These are phyloP conservation scores for Pleurotus tuber-regium DNA, from an alignment of 768 basidiomycete genomes.

Conservation along the genomic window DNA sequence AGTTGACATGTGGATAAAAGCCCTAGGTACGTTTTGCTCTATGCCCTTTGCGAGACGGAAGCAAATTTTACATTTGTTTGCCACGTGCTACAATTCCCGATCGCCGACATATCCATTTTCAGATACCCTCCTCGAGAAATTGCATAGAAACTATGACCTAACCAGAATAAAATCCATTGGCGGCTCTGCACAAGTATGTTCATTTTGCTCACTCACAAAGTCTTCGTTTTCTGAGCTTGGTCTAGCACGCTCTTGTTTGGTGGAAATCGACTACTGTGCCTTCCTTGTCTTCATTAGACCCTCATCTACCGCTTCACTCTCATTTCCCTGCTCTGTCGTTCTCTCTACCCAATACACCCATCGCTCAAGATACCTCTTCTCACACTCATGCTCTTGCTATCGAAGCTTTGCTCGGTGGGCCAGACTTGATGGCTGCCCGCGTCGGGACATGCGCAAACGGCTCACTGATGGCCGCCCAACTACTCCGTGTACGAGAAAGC, in stretches of 20 bases:
- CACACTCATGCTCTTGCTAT: conserved; percentile 75
- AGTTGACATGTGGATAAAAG: conserved; percentile 90
- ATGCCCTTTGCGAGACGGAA: conserved; percentile 44
- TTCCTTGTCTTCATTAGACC: conserved; percentile 69
- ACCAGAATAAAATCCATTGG: conserved; percentile 72
- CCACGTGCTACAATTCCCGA: conserved; percentile 15
- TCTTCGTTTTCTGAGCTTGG: conserved; percentile 15
- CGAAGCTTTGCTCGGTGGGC: conserved; percentile 73
- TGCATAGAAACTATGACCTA: conserved; percentile 68
- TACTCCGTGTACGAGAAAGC: conserved; percentile 74
- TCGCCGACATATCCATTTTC: conserved; percentile 21
- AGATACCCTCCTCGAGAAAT: conserved; percentile 78
- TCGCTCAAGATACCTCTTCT: conserved; percentile 78
- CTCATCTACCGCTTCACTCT: conserved; percentile 62
- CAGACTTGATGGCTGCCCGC: conserved; percentile 72
- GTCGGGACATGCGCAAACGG: conserved; percentile 73
- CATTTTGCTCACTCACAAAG: conserved; percentile 1
- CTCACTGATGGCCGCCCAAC: conserved; percentile 71
- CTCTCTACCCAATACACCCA: conserved; percentile 70
- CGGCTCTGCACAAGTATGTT: conserved; percentile 72
- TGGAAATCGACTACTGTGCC: conserved; percentile 81
- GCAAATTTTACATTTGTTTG: conserved; percentile 49
- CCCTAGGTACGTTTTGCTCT: conserved; percentile 57
- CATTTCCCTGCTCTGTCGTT: conserved; percentile 70
- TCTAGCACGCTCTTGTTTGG: conserved; percentile 75